Percentiles rank a stretch among this genome's conserved stretches.
Evolutionary conservation across 768 basidiomycete genomes (phyloP).

Genomic region (Boletus rubescentipes): DNA sequence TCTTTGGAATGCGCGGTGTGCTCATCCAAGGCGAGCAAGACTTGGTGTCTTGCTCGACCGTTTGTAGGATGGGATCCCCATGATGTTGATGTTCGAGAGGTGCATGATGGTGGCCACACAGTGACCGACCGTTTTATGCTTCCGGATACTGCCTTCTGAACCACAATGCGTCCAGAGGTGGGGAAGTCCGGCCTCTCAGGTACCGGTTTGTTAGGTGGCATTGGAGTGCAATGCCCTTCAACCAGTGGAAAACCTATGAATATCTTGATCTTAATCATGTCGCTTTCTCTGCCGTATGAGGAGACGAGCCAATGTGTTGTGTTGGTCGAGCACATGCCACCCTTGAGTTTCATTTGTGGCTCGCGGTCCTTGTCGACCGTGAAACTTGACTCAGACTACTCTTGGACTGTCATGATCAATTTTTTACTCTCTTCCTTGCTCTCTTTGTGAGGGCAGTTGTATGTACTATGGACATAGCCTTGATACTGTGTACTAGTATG

Average conservation of each 20-base stretch:
- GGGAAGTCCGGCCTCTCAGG: too few species aligned
- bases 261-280: neutral
- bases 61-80: neutral
- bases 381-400: conserved; percentile 26
- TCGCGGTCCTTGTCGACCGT: conserved; percentile 8
- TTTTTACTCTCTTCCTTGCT: neutral
- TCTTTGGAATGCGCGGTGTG: neutral
- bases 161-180: too few species aligned
- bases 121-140: too few species aligned
- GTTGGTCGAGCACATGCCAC: neutral
- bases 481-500: too few species aligned
- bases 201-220: neutral
- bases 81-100: neutral
- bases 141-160: too few species aligned
- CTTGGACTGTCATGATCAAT: conserved; percentile 15
- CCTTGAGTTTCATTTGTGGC: conserved; percentile 28
- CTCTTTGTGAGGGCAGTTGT: conserved; percentile 9
- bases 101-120: too few species aligned
- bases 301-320: neutral
- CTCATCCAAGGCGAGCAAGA: neutral
- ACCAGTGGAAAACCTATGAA: too few species aligned
- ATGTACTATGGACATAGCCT: too few species aligned
- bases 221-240: too few species aligned
- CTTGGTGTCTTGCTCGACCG: neutral
- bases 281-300: conserved; percentile 1